Evolutionary conservation across 257 asterid species (phyloP), one percentile per base, ranked within the genome.

Genomic region (Primulina huaijiensis): DNA sequence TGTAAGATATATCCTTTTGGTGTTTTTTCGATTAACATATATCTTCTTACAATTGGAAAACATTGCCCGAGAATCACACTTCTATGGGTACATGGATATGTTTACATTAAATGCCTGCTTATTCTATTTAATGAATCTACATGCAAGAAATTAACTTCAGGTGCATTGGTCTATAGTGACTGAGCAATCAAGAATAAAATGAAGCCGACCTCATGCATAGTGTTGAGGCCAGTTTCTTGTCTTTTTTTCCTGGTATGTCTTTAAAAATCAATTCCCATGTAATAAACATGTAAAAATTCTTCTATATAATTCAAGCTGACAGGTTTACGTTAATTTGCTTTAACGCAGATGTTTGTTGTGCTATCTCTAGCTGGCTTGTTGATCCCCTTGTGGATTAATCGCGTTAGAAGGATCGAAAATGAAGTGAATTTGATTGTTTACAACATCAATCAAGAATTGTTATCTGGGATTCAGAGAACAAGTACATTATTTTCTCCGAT

Each of bases 321-420:
- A 27, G 19, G 35, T 62, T 27, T 29, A 62, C 53, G n/a, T 57
- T 19, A 20, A 14, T 37, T 11, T 14, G 0, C 9, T 16, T 65
- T 1, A 7, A 7, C 76, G 67, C 83, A 89, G 96, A 31, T 82
- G 69, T 17, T 77, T 0, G 68, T 65, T 61, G 82, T 85, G 78
- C n/a, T 87, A 29, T 74, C 82, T 29, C 25, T 83, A 43, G 80
- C 85, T 60, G 74, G 80, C 74, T 33, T 79, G 33, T 46, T 85
- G 73, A 71, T 80, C 57, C 72, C 88, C 1, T 43, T 84, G 12
- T 86, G 95, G 92, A 73, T 80, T 40, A 71, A 31, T 16, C 80
- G 72, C 19, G 81, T 79, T n/a, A 43, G 69, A 23, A 53, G 33
- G 64, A 78, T 84, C 4, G 80, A 84, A 72, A 9, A 40, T 5